Base-by-base conservation (phyloP, 345 rosid species). In the Odontarrhena argentea region DNA sequence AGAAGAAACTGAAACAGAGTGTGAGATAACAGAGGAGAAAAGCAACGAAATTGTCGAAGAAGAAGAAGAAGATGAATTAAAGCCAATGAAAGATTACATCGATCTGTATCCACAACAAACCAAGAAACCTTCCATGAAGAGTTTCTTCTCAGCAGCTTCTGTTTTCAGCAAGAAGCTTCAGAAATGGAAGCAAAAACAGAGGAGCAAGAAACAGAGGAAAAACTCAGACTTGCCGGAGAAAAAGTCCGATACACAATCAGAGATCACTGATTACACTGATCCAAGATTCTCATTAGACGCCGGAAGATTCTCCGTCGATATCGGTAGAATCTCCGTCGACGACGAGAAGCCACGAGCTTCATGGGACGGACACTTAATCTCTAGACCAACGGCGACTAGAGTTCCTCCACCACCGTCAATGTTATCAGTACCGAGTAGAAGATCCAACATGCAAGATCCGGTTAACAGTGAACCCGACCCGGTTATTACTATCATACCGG, bases 111-210 rank as follows among this genome's bases (percentile, higher is more conserved):
- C 91, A 0, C 93, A 83, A 0, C 93, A 83, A 52, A 73, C 84
- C 69, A 76, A 65, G 80, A 84, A 62, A 73, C 74, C 26, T 74
- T 69, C 65, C 26, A 65, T 60, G 15, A 67, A 51, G 60, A 86
- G 87, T 76, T 92, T 92, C 81, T 87, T 94, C 78, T 86, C 98
- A 2, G 98, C 97, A 7, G 97, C 98, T 45, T 87, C 98, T 9
- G 96, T 89, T 35, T 87, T 92, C 70, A 92, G 91, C 77, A 92
- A 92, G 78, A 92, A 89, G 70, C 81, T 90, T 75, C 98, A 87
- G 74, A 89, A 92, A 69, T 92, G 98, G 98, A 80, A 91, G 55
- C 86, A 86, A 13, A 93, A 86, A 74, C 98, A 93, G 78, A 93
- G 88, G 82, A 69, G 59, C 13, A 93, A 90, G 78, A 93, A 86